Percentiles rank a stretch among this genome's conserved stretches.
Conservation (phyloP, 352 stramenopile species). For the Pythium aphanidermatum region DNA sequence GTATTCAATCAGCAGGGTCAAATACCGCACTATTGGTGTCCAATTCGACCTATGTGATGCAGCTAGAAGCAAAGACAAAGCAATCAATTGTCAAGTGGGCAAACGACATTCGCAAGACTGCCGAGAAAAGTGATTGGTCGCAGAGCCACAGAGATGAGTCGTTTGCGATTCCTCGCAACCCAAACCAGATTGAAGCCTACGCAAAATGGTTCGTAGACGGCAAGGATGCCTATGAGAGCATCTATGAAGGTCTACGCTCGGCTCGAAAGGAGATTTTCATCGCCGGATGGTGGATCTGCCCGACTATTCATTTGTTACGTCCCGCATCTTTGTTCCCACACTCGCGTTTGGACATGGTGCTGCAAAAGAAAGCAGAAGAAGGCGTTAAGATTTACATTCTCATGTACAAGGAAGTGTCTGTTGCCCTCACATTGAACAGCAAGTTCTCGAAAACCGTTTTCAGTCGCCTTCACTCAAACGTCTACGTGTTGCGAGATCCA, state of each 20-base stretch:
- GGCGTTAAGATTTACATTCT: conserved; percentile 88
- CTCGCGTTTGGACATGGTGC: conserved; percentile 54
- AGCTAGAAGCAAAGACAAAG: conserved; percentile 77
- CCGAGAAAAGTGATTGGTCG: conserved; percentile 67
- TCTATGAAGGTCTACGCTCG: conserved; percentile 52
- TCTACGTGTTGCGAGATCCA: conserved; percentile 85
- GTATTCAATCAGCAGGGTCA: conserved; percentile 70
- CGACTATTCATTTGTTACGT: conserved; percentile 76
- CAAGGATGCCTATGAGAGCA: conserved; percentile 63
- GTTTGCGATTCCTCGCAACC: conserved; percentile 68
- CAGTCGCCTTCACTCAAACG: conserved; percentile 60
- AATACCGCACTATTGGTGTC: conserved; percentile 74
- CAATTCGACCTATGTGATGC: conserved; percentile 81
- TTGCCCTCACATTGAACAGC: conserved; percentile 82
- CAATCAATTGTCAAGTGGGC: conserved; percentile 78
- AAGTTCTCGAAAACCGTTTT: conserved; percentile 74
- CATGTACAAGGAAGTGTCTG: conserved; percentile 88
- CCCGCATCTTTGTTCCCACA: conserved; percentile 48
- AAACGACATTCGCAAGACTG: conserved; percentile 71
- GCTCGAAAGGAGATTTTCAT: conserved; percentile 89
- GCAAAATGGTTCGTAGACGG: conserved; percentile 83
- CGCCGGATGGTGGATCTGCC: conserved; percentile 87
- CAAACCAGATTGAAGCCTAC: conserved; percentile 50
- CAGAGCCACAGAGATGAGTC: conserved; percentile 76
- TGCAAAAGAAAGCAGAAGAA: conserved; percentile 69